Conservation (phyloP, 148 eudicot genomes). For the Rhododendron ferrugineum region DNA sequence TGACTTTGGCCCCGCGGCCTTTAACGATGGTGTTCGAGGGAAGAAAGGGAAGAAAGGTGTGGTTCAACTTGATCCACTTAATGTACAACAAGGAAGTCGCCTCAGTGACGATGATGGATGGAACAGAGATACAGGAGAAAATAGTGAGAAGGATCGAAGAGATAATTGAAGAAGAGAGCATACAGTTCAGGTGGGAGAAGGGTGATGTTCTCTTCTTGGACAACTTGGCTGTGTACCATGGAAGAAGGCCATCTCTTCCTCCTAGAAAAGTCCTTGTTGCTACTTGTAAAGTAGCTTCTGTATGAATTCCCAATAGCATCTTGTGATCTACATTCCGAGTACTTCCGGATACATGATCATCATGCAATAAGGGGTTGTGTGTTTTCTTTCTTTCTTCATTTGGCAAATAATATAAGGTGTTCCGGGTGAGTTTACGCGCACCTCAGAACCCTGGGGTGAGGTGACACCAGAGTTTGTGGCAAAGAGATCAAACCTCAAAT, state of each 20-base stretch:
- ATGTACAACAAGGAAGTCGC: conserved; percentile 39
- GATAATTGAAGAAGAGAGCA: conserved; percentile 49
- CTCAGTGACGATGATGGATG: conserved; percentile 42
- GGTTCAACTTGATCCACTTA: conserved; percentile 46
- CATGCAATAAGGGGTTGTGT: neutral
- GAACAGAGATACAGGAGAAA: conserved; percentile 27
- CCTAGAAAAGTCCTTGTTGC: conserved; percentile 43
- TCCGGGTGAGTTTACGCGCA: no score
- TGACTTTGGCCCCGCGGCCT: conserved; percentile 23
- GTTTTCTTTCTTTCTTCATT: no score
- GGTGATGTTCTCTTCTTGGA: conserved; percentile 46
- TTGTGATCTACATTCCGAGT: neutral
- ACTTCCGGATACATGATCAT: neutral
- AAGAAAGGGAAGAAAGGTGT: conserved; percentile 38
- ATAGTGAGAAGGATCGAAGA: conserved; percentile 38
- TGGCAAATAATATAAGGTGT: no score
- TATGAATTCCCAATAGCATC: neutral
- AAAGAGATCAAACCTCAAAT: no score
- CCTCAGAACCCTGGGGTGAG: no score
- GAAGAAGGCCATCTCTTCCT: conserved; percentile 43
- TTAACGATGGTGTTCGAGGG: conserved; percentile 27
- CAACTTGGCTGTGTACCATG: conserved; percentile 41
- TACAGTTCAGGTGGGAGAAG: conserved; percentile 48
- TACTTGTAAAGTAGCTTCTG: conserved; percentile 17
- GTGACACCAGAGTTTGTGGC: no score